Base-by-base conservation (phyloP, 768 basidiomycete genomes). In the Hydnomerulius pinastri region DNA sequence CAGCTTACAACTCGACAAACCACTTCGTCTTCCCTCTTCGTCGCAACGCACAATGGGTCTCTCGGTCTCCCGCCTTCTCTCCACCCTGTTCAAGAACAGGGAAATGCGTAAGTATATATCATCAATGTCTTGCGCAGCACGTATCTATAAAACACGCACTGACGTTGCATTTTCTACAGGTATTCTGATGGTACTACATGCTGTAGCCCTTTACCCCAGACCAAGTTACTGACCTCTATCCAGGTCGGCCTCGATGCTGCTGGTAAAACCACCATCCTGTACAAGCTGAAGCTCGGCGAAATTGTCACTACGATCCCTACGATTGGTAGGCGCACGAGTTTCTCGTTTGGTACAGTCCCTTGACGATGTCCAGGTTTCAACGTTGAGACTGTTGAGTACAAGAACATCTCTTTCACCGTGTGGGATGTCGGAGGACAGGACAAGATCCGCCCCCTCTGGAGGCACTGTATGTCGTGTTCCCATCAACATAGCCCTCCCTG, bases 361-460 rank as follows among this genome's bases (percentile, higher is more conserved):
- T 57, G 43, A 61, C 65, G 51, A 61, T 24, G n/a, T 33, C 20
- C 59, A 98, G 97, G 97, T 53, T 99, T 99, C 82, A 99, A 99
- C 71, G 97, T 99, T 62, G 97, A 99, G 82, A 98, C 97, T 54
- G 97, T 99, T 60, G 96, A 98, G 74, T 98, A 99, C 78, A 98
- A 98, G 83, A 99, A 98, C 81, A 98, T 98, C 59, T 97, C 94
- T 21, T 99, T 99, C 85, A 99, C 96, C 20, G 97, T 98, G 39
- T 98, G 97, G 97, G 97, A 99, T 76, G 97, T 99, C 57, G 97
- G 97, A 83, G 97, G 96, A 64, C 96, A 99, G 77, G 96, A 99
- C 78, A 99, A 98, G 87, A 98, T 98, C 73, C 87, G 96, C 64
- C 96, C 96, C 61, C 85, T 98, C 63, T 99, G 97, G 97, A 92